phyloP scores from a whole-genome alignment of 2,329 filamentous ascomycete genomes.

The Fusarium siculi region DNA sequence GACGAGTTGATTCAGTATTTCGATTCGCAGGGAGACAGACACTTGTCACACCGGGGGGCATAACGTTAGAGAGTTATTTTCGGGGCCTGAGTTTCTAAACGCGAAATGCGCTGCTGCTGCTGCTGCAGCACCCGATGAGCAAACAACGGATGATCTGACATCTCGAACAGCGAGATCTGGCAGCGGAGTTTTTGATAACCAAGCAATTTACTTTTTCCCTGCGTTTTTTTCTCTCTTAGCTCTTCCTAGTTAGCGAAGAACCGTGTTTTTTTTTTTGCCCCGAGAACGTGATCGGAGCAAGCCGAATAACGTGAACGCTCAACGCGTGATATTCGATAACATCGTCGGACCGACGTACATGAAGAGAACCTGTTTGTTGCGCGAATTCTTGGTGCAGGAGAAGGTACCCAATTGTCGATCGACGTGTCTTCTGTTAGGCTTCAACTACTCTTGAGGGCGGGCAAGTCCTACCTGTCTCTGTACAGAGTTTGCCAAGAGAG shows the following conservation, averaged over 20 bases:
- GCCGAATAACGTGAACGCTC: slow-evolving; percentile 7
- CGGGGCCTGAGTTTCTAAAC: slow-evolving; percentile 3
- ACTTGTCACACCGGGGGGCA: slow-evolving; percentile 1
- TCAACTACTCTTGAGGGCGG: not conserved
- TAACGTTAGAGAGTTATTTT: not conserved
- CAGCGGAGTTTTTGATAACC: not conserved
- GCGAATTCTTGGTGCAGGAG: not conserved
- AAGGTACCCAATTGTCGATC: slow-evolving; percentile 19
- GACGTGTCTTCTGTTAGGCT: slow-evolving; percentile 9
- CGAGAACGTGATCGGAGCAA: slow-evolving; percentile 9
- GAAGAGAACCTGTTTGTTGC: not conserved
- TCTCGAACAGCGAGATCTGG: not conserved
- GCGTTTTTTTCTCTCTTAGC: not conserved
- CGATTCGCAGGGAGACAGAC: not conserved
- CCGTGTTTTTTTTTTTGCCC: not conserved
- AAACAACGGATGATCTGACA: slow-evolving; percentile 12
- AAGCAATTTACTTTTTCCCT: not conserved
- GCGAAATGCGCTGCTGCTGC: slow-evolving; percentile 7
- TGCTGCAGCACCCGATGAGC: slow-evolving; percentile 3
- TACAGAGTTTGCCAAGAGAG: not conserved
- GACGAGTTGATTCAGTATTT: not conserved
- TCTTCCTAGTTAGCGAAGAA: not conserved
- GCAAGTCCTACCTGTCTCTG: not conserved
- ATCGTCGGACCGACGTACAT: slow-evolving; percentile 17
- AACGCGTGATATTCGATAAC: slow-evolving; percentile 13